Evolutionary conservation across 179 eudicot genomes (phyloP).

Genomic region (Dionaea muscipula): DNA sequence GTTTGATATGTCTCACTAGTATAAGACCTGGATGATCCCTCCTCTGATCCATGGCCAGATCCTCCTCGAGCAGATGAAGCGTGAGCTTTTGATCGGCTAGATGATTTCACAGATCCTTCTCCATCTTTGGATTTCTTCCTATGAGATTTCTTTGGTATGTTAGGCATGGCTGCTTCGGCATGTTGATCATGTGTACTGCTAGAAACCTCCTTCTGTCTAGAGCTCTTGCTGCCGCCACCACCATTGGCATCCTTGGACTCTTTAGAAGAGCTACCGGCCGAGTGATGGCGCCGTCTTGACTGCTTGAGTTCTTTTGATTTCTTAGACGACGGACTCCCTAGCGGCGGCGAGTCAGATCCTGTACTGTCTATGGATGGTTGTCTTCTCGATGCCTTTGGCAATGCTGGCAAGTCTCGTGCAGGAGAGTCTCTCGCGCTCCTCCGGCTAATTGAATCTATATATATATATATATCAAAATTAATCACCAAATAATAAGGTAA

Average conservation of each 20-base stretch:
- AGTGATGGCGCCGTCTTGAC: background rate
- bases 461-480: too few relatives aligned
- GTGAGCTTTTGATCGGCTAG: constrained; percentile 16
- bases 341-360: background rate
- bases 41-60: constrained; percentile 18
- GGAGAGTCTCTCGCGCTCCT: background rate
- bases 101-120: constrained; percentile 25
- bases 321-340: background rate
- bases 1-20: constrained; percentile 9
- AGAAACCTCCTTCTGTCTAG: background rate
- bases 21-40: constrained; percentile 16
- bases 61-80: background rate
- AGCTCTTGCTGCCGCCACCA: background rate
- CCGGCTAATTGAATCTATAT: too few relatives aligned
- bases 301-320: background rate
- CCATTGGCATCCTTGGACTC: background rate
- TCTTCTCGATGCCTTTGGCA: constrained; percentile 3
- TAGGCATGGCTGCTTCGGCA: constrained; percentile 14
- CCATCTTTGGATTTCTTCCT: constrained; percentile 48
- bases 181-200: background rate
- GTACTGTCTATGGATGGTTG: constrained; percentile 4
- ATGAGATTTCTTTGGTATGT: constrained; percentile 42
- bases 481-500: too few relatives aligned
- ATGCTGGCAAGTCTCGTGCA: background rate
- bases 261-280: background rate